Conservation (phyloP, 768 basidiomycete species). For the Lentinula raphanica region DNA sequence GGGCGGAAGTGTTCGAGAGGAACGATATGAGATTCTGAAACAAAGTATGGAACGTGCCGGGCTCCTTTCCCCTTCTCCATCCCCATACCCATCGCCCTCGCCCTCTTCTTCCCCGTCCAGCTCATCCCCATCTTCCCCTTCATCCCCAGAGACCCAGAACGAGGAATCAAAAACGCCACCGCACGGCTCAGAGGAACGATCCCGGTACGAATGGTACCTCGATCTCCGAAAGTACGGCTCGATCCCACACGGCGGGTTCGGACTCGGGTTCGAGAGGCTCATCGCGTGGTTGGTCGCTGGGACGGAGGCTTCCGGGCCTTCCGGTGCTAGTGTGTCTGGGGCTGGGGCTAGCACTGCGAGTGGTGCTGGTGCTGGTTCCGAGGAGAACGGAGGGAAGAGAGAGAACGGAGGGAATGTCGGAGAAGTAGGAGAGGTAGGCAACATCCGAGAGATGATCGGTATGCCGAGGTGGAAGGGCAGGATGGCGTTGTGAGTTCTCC, state of each 20-base stretch:
- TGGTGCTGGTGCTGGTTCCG: no score
- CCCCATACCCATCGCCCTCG: slow-evolving; percentile 32
- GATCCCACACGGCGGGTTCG: slow-evolving; percentile 92
- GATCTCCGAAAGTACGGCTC: slow-evolving; percentile 82
- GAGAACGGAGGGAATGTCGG: no score
- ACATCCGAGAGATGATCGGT: slow-evolving; percentile 88
- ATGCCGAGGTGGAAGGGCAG: slow-evolving; percentile 88
- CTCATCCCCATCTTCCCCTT: no score
- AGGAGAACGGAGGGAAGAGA: no score
- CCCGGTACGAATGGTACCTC: slow-evolving; percentile 63
- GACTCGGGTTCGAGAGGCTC: slow-evolving; percentile 91
- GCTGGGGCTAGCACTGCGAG: no score
- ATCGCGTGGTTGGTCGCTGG: slow-evolving; percentile 68
- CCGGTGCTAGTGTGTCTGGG: no score
- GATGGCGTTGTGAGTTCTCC: slow-evolving; percentile 56
- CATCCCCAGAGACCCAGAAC: no score
- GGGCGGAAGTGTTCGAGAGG: slow-evolving; percentile 88
- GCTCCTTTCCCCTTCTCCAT: slow-evolving; percentile 23
- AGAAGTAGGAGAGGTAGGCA: slow-evolving; percentile 61
- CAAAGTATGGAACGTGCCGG: slow-evolving; percentile 41
- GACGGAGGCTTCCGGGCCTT: no score
- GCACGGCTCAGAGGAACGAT: not conserved
- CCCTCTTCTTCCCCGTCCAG: not conserved
- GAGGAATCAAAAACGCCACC: no score
- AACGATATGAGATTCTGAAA: slow-evolving; percentile 51